phyloP scores from a whole-genome alignment of 495 filamentous ascomycete genomes.

The Cudoniella acicularis region DNA sequence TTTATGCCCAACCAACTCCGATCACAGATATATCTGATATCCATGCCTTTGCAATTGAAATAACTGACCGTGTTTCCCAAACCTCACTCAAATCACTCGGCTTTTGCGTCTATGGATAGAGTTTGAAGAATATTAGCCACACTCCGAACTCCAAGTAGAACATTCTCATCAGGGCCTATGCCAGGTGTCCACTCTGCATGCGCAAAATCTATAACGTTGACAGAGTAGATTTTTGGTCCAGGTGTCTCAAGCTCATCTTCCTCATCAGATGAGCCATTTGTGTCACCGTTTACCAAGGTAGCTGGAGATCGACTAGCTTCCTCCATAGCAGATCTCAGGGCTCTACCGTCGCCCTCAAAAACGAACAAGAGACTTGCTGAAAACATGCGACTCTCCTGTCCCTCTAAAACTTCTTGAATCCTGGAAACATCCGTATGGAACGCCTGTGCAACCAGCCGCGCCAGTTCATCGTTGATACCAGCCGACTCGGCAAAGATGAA shows the following conservation, averaged over 20 bases:
- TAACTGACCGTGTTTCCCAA: too few relatives aligned
- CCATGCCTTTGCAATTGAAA: background rate
- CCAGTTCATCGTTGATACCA: constrained; percentile 50
- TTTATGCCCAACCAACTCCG: background rate
- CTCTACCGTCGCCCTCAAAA: constrained; percentile 81
- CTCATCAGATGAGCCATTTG: constrained; percentile 33
- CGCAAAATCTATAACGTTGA: constrained; percentile 96
- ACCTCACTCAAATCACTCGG: constrained; percentile 1
- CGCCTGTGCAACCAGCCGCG: constrained; percentile 53
- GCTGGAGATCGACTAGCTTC: constrained; percentile 43
- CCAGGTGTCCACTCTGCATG: constrained; percentile 87
- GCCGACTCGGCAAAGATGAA: constrained; percentile 66
- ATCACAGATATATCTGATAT: too few relatives aligned
- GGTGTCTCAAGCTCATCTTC: constrained; percentile 63
- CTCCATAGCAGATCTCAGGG: constrained; percentile 62
- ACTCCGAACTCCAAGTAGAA: constrained; percentile 70
- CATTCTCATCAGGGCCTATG: constrained; percentile 83
- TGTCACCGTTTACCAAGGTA: constrained; percentile 19
- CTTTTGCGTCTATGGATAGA: background rate
- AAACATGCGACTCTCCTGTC: constrained; percentile 89
- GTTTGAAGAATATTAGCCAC: constrained; percentile 67
- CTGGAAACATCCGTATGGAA: constrained; percentile 61
- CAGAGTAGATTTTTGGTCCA: constrained; percentile 68
- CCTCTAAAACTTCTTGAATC: constrained; percentile 23
- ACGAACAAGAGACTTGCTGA: constrained; percentile 85